These are phyloP conservation scores for Candida pseudocylindracea DNA, from an alignment of 1,139 yeast genomes.

Conservation along the genomic window DNA sequence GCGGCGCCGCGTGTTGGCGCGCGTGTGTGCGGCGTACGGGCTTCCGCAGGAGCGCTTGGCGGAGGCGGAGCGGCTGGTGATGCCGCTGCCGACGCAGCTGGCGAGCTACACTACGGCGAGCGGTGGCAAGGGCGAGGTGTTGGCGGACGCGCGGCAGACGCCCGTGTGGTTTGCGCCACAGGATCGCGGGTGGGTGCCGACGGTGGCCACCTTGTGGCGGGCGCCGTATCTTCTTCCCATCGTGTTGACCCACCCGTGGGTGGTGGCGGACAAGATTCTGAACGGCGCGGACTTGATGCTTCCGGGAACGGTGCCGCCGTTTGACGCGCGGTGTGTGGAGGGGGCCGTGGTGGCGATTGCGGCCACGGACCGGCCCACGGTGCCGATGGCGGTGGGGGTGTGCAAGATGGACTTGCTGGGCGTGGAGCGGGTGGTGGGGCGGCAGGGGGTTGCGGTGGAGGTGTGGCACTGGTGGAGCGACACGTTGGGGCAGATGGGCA, in stretches of 20 bases:
- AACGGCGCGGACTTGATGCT: slow-evolving; percentile 85
- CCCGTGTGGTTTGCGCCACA: slow-evolving; percentile 57
- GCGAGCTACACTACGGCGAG: slow-evolving; percentile 38
- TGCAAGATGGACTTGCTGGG: slow-evolving; percentile 28
- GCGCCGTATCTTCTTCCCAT: slow-evolving; percentile 43
- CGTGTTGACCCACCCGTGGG: slow-evolving; percentile 40
- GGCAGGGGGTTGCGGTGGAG: slow-evolving; percentile 46
- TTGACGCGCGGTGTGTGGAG: slow-evolving; percentile 20
- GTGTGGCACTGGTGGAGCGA: slow-evolving; percentile 34
- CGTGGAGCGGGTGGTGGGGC: slow-evolving; percentile 22
- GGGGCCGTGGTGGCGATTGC: slow-evolving; percentile 59
- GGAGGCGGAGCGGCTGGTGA: slow-evolving; percentile 21
- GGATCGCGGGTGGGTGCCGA: slow-evolving; percentile 37
- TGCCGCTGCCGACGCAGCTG: slow-evolving; percentile 43
- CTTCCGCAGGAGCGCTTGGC: slow-evolving; percentile 21
- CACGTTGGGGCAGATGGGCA: slow-evolving; percentile 22
- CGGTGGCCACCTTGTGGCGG: slow-evolving; percentile 53
- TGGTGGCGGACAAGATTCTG: slow-evolving; percentile 37
- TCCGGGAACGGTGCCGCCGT: slow-evolving; percentile 75
- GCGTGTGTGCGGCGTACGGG: slow-evolving; percentile 20
- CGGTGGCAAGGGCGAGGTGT: slow-evolving; percentile 38
- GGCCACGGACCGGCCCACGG: slow-evolving; percentile 32
- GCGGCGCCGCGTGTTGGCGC: slow-evolving; percentile 32
- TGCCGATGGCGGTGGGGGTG: slow-evolving; percentile 57
- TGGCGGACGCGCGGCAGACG: slow-evolving; percentile 34